These are phyloP conservation scores for Brassica hybrid DNA, from an alignment of 441 rosid species.

Conservation along the genomic window DNA sequence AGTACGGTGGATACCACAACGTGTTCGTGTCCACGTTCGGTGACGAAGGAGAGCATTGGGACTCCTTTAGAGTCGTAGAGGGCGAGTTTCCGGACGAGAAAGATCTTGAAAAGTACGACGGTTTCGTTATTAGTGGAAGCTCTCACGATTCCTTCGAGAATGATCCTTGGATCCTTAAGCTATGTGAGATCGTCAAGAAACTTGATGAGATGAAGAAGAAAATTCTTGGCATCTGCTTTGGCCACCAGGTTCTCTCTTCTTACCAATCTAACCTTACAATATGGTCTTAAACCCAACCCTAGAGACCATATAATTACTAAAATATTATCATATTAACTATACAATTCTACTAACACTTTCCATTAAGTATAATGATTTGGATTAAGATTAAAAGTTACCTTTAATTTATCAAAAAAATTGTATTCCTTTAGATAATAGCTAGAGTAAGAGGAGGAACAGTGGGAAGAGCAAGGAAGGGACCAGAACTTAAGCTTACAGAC, in stretches of 20 bases:
- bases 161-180: slow-evolving; percentile 73
- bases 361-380: not conserved
- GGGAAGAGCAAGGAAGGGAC: slow-evolving; percentile 72
- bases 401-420: not conserved
- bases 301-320: not conserved
- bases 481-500: slow-evolving; percentile 57
- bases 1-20: slow-evolving; percentile 78
- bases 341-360: not conserved
- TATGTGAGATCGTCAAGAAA: slow-evolving; percentile 63
- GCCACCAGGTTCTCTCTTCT: slow-evolving; percentile 51
- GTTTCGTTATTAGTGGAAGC: slow-evolving; percentile 85
- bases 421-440: slow-evolving; percentile 60
- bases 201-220: slow-evolving; percentile 78
- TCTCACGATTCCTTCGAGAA: slow-evolving; percentile 76
- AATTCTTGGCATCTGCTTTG: slow-evolving; percentile 86
- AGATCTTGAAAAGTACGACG: slow-evolving; percentile 69
- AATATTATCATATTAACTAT: not conserved
- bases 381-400: not conserved
- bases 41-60: slow-evolving; percentile 85
- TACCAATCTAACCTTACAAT: too few species aligned
- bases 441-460: slow-evolving; percentile 82
- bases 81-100: slow-evolving; percentile 79
- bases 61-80: slow-evolving; percentile 66
- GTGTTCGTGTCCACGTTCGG: slow-evolving; percentile 74
- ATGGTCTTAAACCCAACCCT: not conserved